phyloP scores from a whole-genome alignment of 345 rosid genomes.

The Euphorbia lathyris region DNA sequence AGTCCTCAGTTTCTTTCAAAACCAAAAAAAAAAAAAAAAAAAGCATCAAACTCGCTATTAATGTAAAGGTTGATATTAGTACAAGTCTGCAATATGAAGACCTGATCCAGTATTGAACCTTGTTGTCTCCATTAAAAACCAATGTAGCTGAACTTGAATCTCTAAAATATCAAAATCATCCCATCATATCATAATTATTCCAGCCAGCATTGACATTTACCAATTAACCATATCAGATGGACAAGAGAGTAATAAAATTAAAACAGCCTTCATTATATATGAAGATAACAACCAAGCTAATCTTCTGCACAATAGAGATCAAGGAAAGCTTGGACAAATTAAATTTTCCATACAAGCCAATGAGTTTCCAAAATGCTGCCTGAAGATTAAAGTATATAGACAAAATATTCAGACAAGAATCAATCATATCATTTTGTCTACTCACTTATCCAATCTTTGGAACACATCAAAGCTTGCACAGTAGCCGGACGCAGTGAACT shows the following conservation, averaged over 20 bases:
- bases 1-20: too few species aligned
- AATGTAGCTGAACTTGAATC: not conserved
- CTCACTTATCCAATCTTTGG: slow-evolving; percentile 75
- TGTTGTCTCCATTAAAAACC: too few species aligned
- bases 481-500: slow-evolving; percentile 49
- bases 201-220: not conserved
- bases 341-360: not conserved
- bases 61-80: too few species aligned
- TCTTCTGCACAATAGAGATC: slow-evolving; percentile 1
- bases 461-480: slow-evolving; percentile 76
- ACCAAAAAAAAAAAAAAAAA: too few species aligned
- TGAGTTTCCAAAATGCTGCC: not conserved
- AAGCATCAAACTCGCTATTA: too few species aligned
- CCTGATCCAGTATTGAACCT: too few species aligned
- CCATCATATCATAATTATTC: not conserved
- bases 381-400: not conserved
- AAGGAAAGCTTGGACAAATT: not conserved
- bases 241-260: not conserved
- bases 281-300: not conserved
- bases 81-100: too few species aligned
- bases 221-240: not conserved
- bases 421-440: slow-evolving; percentile 30
- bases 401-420: not conserved
- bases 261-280: not conserved
- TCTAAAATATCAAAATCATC: not conserved